phyloP scores from a whole-genome alignment of 2,329 filamentous ascomycete genomes.

The Chaetomium olivaceum region DNA sequence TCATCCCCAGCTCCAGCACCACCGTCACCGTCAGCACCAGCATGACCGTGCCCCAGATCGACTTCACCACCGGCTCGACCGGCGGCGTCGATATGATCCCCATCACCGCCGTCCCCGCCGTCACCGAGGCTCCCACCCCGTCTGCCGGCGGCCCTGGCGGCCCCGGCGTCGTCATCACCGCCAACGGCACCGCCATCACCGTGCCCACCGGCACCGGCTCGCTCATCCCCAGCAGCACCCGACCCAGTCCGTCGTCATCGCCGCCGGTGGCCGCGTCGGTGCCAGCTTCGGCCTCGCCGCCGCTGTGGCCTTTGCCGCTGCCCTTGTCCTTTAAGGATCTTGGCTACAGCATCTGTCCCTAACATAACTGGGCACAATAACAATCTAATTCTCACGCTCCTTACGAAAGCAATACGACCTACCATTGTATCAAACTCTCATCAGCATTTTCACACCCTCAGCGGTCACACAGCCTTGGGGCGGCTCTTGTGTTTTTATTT shows the following conservation, averaged over 20 bases:
- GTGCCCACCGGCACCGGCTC: slow-evolving; percentile 42
- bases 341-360: slow-evolving; percentile 13
- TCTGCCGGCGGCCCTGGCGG: slow-evolving; percentile 23
- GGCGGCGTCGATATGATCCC: slow-evolving; percentile 45
- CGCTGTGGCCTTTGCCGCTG: slow-evolving; percentile 47
- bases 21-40: slow-evolving; percentile 49
- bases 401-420: slow-evolving; percentile 45
- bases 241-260: slow-evolving; percentile 35
- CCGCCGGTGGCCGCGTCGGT: slow-evolving; percentile 40
- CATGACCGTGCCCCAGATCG: slow-evolving; percentile 55
- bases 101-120: slow-evolving; percentile 40
- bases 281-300: slow-evolving; percentile 49
- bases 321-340: slow-evolving; percentile 47
- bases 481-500: not conserved
- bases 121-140: slow-evolving; percentile 32
- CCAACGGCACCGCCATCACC: slow-evolving; percentile 39
- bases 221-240: slow-evolving; percentile 39
- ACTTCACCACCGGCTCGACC: slow-evolving; percentile 45
- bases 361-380: not conserved
- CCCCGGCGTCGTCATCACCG: slow-evolving; percentile 8
- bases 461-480: slow-evolving; percentile 7
- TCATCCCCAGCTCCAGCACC: slow-evolving; percentile 53
- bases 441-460: slow-evolving; percentile 4
- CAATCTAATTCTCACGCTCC: slow-evolving; percentile 58
- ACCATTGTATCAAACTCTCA: slow-evolving; percentile 1